phyloP scores from a whole-genome alignment of 768 basidiomycete genomes.

The Mycena leptocephala region DNA sequence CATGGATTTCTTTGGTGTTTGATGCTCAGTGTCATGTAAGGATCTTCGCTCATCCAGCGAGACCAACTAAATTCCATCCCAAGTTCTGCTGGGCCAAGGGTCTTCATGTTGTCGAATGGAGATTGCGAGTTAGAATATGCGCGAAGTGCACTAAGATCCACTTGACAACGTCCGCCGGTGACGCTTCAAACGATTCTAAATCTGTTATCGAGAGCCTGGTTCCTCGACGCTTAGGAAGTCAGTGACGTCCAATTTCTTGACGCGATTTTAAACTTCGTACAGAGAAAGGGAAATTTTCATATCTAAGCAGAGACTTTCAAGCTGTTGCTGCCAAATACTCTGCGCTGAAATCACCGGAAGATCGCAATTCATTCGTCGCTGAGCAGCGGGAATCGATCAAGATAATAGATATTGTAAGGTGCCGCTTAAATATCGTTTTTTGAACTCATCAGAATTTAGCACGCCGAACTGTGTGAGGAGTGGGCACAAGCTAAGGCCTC shows the following conservation, averaged over 20 bases:
- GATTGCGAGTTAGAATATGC: constrained; percentile 8
- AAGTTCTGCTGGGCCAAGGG: constrained; percentile 6
- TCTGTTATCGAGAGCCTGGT: not conserved
- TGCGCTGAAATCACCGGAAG: not conserved
- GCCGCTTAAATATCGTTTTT: not conserved
- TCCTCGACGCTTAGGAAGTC: not conserved
- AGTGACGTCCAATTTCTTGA: not conserved
- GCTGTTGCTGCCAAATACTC: not conserved
- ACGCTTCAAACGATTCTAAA: not conserved
- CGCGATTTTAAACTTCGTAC: not conserved
- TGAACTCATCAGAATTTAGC: not conserved
- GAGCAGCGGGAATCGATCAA: not conserved
- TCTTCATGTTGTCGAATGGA: not conserved
- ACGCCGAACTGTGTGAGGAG: not conserved
- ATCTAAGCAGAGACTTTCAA: constrained; percentile 5
- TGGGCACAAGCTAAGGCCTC: not conserved
- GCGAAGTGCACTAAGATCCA: constrained; percentile 8
- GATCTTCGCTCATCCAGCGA: not conserved
- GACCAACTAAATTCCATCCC: not conserved
- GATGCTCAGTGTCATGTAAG: constrained; percentile 11
- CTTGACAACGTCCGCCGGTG: not conserved
- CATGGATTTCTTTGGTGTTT: not conserved
- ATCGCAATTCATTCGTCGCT: not conserved
- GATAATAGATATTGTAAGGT: not conserved
- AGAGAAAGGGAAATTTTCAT: constrained; percentile 1